Evolutionary conservation across 2,329 filamentous ascomycete genomes (phyloP).

Genomic region (Diplodia seriata): DNA sequence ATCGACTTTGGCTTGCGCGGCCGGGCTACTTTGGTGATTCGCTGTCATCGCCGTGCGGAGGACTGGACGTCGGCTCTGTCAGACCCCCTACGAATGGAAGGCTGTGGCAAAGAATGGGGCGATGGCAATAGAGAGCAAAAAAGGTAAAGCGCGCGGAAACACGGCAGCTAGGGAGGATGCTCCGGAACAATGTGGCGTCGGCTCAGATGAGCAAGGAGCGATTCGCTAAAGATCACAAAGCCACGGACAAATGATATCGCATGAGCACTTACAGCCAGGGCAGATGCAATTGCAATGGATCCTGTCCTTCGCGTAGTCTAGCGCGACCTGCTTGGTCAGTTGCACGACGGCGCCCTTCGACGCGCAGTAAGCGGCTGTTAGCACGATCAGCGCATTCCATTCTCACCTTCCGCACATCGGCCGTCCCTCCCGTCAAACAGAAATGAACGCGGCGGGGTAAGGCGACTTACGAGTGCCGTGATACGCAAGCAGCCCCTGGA

Average conservation of each 20-base stretch:
- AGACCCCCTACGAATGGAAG: background rate
- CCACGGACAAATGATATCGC: background rate
- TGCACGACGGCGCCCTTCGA: constrained; percentile 57
- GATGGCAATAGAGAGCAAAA: background rate
- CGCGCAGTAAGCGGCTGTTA: constrained; percentile 52
- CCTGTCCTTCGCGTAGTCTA: constrained; percentile 52
- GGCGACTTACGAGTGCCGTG: constrained; percentile 39
- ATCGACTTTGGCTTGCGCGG: constrained; percentile 36
- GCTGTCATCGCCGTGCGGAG: constrained; percentile 48
- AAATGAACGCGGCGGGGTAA: background rate
- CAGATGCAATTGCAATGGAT: constrained; percentile 54
- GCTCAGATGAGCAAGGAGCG: background rate
- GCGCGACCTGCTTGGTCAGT: constrained; percentile 55
- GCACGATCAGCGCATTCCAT: background rate
- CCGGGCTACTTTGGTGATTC: constrained; percentile 45
- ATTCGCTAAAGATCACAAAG: background rate
- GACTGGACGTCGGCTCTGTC: constrained; percentile 36
- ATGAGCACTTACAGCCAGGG: constrained; percentile 49
- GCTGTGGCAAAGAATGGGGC: background rate
- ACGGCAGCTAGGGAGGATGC: background rate
- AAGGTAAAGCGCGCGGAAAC: background rate
- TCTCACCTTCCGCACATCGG: background rate
- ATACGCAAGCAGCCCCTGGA: constrained; percentile 45
- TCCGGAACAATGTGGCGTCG: background rate
- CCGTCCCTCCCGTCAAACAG: background rate